A percentile compares a stretch with the other conserved stretches of the same genome.
Evolutionary conservation across 1,284 basidiomycete genomes (phyloP).

Genomic region (Ceratobasidium sp.): DNA sequence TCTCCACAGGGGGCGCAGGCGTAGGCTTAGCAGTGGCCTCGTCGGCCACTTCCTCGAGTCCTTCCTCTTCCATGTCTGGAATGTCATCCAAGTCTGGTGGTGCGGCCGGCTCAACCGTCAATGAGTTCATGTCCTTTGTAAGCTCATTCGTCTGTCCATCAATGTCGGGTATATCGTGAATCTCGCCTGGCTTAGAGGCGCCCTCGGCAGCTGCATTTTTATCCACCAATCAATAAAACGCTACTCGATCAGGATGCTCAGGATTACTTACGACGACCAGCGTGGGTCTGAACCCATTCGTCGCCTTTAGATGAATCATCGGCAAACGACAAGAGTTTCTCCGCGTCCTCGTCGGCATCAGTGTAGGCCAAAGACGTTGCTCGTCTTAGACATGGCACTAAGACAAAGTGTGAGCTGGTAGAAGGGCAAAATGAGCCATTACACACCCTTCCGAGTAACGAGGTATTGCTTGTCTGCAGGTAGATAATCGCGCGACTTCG

Average conservation of each 20-base stretch:
- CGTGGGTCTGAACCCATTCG: constrained; percentile 91
- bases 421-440: constrained; percentile 13
- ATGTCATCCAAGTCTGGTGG: constrained; percentile 89
- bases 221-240: neutral
- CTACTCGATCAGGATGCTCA: neutral
- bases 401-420: constrained; percentile 7
- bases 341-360: constrained; percentile 94
- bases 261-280: constrained; percentile 69
- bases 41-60: constrained; percentile 78
- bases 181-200: constrained; percentile 69
- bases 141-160: constrained; percentile 66
- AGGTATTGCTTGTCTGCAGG: constrained; percentile 97
- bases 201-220: constrained; percentile 60
- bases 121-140: constrained; percentile 60
- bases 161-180: constrained; percentile 87
- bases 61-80: constrained; percentile 92
- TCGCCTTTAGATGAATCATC: constrained; percentile 70
- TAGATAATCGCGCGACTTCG: constrained; percentile 90
- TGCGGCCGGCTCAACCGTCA: constrained; percentile 66
- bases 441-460: constrained; percentile 82
- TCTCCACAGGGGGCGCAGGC: constrained; percentile 63
- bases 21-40: constrained; percentile 85
- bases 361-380: constrained; percentile 94
- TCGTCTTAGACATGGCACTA: constrained; percentile 91
- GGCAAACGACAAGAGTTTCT: constrained; percentile 84